phyloP scores from a whole-genome alignment of 768 basidiomycete genomes.

The Termitomyces sp. region DNA sequence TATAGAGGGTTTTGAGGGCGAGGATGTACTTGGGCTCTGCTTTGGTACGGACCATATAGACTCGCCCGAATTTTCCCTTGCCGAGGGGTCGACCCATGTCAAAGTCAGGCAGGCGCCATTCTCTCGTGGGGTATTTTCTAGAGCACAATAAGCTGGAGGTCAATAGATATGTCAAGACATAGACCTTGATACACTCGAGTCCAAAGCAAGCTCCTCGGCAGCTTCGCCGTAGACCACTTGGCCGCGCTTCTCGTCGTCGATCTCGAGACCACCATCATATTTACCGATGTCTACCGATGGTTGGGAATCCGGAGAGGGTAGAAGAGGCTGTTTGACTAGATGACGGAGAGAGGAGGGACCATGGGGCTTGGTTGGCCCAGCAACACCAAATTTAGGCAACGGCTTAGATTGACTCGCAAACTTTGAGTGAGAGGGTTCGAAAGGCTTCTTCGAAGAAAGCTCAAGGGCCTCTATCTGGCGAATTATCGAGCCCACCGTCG shows the following conservation, averaged over 20 bases:
- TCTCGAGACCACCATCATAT: slow-evolving; percentile 97
- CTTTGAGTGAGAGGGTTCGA: slow-evolving; percentile 37
- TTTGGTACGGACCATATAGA: slow-evolving; percentile 98
- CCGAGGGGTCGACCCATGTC: slow-evolving; percentile 95
- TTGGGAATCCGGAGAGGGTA: slow-evolving; percentile 21
- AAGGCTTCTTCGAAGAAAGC: slow-evolving; percentile 47
- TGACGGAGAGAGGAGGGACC: slow-evolving; percentile 39
- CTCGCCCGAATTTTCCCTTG: slow-evolving; percentile 98
- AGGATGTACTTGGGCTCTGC: slow-evolving; percentile 85
- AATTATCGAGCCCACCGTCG: slow-evolving; percentile 55
- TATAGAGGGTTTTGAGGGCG: slow-evolving; percentile 95
- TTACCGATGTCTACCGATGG: slow-evolving; percentile 69
- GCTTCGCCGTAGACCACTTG: slow-evolving; percentile 71
- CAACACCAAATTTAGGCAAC: slow-evolving; percentile 68
- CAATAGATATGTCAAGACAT: not conserved
- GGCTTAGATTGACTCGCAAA: slow-evolving; percentile 62
- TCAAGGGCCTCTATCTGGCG: slow-evolving; percentile 68
- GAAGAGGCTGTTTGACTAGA: slow-evolving; percentile 17
- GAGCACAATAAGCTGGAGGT: not conserved
- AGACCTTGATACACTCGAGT: slow-evolving; percentile 71
- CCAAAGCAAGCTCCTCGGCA: slow-evolving; percentile 76
- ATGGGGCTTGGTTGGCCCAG: slow-evolving; percentile 27
- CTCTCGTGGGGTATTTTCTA: slow-evolving; percentile 69
- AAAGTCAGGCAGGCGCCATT: slow-evolving; percentile 82
- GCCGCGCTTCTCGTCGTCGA: slow-evolving; percentile 79